Evolutionary conservation across 1,284 basidiomycete species (phyloP).

Genomic region (Austroboletus novae-zelandiae): DNA sequence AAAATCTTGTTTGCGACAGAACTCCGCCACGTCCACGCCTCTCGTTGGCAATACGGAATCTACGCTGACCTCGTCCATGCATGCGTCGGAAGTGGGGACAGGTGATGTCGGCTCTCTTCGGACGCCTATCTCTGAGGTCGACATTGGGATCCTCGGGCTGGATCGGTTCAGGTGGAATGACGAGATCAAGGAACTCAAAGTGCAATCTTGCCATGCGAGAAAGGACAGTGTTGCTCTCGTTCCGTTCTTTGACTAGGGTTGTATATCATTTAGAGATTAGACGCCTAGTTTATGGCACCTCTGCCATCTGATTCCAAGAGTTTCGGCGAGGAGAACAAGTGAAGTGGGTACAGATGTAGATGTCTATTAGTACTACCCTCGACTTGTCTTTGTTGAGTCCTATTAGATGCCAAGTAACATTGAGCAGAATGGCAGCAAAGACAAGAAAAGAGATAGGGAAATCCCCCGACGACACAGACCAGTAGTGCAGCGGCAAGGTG

Average conservation of each 20-base stretch:
- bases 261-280: no score
- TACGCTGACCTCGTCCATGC: background rate
- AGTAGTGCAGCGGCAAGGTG: no score
- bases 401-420: no score
- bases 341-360: background rate
- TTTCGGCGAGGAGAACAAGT: background rate
- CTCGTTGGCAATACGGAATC: background rate
- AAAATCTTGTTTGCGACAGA: slow-evolving; percentile 14
- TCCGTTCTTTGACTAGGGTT: slow-evolving; percentile 10
- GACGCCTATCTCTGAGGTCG: slow-evolving; percentile 16
- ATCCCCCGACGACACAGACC: no score
- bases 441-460: no score
- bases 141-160: slow-evolving; percentile 24
- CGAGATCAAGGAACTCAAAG: slow-evolving; percentile 10
- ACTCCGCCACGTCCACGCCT: background rate
- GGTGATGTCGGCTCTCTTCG: slow-evolving; percentile 9
- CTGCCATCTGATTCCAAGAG: no score
- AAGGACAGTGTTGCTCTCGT: slow-evolving; percentile 21
- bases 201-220: slow-evolving; percentile 11
- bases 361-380: background rate
- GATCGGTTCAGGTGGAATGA: slow-evolving; percentile 23
- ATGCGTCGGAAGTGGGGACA: background rate
- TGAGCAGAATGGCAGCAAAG: no score
- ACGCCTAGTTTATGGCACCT: no score
- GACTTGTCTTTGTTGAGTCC: slow-evolving; percentile 3